Conservation (phyloP, 306 rosid genomes). For the Amphicarpaea edgeworthii region DNA sequence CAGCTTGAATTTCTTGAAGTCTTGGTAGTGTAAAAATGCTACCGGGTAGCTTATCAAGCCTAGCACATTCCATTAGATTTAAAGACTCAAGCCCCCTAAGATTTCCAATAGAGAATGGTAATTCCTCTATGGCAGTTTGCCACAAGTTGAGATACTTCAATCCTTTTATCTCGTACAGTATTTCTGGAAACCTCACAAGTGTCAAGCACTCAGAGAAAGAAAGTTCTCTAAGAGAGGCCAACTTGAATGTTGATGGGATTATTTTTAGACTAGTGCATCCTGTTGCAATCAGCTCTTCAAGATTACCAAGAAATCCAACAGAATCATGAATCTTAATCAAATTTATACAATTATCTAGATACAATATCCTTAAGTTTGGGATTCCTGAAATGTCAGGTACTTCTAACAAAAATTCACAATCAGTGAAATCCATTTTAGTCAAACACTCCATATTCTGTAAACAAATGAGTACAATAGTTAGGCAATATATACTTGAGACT, state of each 20-base stretch:
- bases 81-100: too few species aligned
- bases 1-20: too few species aligned
- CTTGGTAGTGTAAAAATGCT: too few species aligned
- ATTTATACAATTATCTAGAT: too few species aligned
- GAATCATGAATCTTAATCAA: constrained; percentile 5
- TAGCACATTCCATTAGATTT: too few species aligned
- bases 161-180: neutral
- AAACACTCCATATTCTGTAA: constrained; percentile 3
- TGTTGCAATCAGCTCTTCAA: neutral
- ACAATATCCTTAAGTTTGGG: too few species aligned
- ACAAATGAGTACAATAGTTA: neutral
- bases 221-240: constrained; percentile 9
- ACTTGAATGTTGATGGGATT: neutral
- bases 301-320: constrained; percentile 25
- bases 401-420: neutral
- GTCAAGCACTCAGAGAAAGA: neutral
- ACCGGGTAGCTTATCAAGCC: too few species aligned
- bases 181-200: constrained; percentile 19
- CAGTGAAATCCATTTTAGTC: constrained; percentile 28
- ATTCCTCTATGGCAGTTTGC: too few species aligned
- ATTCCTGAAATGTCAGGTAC: constrained; percentile 2
- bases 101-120: too few species aligned
- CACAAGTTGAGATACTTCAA: too few species aligned
- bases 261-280: constrained; percentile 10
- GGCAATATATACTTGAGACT: neutral